A percentile compares a stretch with the other conserved stretches of the same genome.
Evolutionary conservation across 129 eudicot species (phyloP).

Genomic region (Flaveria brownii): DNA sequence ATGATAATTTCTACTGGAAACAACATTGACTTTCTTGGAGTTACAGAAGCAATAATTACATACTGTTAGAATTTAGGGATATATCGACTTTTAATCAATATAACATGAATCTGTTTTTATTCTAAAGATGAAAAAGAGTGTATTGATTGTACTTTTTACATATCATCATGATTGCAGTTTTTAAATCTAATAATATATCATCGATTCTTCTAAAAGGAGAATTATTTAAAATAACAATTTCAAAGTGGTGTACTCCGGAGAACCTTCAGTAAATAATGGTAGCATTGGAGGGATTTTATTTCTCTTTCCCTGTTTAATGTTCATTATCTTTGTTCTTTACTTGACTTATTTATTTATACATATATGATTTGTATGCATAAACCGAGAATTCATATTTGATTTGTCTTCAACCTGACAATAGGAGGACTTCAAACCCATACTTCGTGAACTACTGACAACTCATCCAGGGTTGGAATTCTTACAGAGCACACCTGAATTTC

Average conservation of each 20-base stretch:
- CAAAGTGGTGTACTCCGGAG: background rate
- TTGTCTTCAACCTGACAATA: constrained; percentile 30
- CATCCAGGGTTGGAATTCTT: constrained; percentile 71
- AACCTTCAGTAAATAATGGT: background rate
- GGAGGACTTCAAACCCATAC: constrained; percentile 68
- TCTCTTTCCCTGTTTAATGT: background rate
- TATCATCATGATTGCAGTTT: no score
- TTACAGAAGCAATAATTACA: background rate
- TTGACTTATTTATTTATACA: background rate
- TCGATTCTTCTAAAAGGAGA: background rate
- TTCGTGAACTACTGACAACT: constrained; percentile 63
- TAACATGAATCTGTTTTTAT: constrained; percentile 5
- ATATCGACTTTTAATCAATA: background rate
- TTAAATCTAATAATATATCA: background rate
- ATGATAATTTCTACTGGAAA: background rate
- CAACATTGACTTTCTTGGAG: constrained; percentile 1
- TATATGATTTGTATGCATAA: background rate
- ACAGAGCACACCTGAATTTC: constrained; percentile 71
- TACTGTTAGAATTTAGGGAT: background rate
- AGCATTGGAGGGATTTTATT: background rate
- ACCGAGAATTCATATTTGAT: background rate
- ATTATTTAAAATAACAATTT: background rate
- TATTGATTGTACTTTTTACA: background rate
- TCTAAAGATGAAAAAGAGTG: background rate
- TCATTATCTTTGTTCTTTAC: background rate